Evolutionary conservation across 2,329 filamentous ascomycete species (phyloP).

Genomic region (Remersonia thermophila): DNA sequence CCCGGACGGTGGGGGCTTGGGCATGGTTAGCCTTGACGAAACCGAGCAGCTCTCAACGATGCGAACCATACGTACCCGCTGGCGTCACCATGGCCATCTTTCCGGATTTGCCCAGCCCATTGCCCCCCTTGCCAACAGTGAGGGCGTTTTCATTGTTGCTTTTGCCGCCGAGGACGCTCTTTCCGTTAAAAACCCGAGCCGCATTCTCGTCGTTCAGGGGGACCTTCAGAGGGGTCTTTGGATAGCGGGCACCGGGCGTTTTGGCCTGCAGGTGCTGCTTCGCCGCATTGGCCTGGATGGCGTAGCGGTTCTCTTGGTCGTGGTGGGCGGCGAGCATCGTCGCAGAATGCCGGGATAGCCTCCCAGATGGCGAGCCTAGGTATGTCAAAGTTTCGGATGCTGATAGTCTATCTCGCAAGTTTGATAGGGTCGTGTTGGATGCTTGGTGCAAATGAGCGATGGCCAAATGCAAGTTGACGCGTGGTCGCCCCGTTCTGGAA

Average conservation of each 20-base stretch:
- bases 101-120: slow-evolving; percentile 43
- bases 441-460: slow-evolving; percentile 2
- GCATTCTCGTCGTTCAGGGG: slow-evolving; percentile 78
- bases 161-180: slow-evolving; percentile 42
- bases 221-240: slow-evolving; percentile 73
- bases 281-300: slow-evolving; percentile 55
- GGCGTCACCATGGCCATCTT: slow-evolving; percentile 67
- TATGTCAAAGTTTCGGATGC: neutral
- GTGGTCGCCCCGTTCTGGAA: slow-evolving; percentile 6
- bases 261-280: slow-evolving; percentile 66
- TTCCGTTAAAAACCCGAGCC: slow-evolving; percentile 39
- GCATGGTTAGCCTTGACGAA: neutral
- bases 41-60: no score
- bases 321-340: slow-evolving; percentile 64
- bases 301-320: slow-evolving; percentile 80
- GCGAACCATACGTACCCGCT: slow-evolving; percentile 44
- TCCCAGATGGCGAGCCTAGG: slow-evolving; percentile 6
- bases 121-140: slow-evolving; percentile 35
- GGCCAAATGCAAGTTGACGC: slow-evolving; percentile 1
- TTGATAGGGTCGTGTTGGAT: neutral
- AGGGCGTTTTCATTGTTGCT: slow-evolving; percentile 44
- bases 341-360: slow-evolving; percentile 7
- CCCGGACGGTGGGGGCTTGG: slow-evolving; percentile 50
- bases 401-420: neutral
- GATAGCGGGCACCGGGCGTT: slow-evolving; percentile 62